Evolutionary conservation across 2,329 filamentous ascomycete species (phyloP), one percentile per base, ranked within the genome.

Genomic region (Aaosphaeria arxii): DNA sequence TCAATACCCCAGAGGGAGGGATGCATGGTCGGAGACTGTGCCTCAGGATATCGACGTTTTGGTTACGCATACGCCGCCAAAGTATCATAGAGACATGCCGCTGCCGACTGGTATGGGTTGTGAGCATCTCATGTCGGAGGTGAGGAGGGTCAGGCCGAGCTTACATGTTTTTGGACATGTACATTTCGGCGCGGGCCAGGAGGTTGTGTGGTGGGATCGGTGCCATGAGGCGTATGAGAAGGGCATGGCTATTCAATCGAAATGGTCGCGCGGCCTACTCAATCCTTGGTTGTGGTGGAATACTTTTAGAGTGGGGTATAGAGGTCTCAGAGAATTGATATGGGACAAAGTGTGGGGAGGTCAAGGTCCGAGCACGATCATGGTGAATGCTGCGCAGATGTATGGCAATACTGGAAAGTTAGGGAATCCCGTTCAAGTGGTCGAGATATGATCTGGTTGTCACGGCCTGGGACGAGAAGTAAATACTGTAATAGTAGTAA

Each of bases 111-210:
- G 78, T 3, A 73, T 90, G 40, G 90, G 89, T 47, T 91, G 88
- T 55, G 81, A 84, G 5, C 79, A 81, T 47, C 77, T 95, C 5
- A 77, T 92, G 5, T 71, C 77, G 11, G 90, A 95, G 61, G 70
- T 88, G 13, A 89, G 87, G 84, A 81, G 87, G 33, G 83, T 90
- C 7, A 84, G 82, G 52, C 91, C 91, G 0, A 76, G 76, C 9
- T 73, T 95, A 11, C 89, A 95, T 68, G 80, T 95, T 42, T 95
- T 94, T 66, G 91, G 90, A 1, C 91, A 96, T 69, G 80, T 91
- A 28, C 91, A 96, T 72, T 87, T 80, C 62, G 88, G 83, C 6
- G 81, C 87, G 41, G 91, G 90, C 11, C 75, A 75, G 40, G 84
- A 91, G 60, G 70, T 83, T 0, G 78, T 88, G 7, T 87, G 83